These are phyloP conservation scores for Sporobolomyces phaffii DNA, from an alignment of 768 basidiomycete species.

Conservation along the genomic window DNA sequence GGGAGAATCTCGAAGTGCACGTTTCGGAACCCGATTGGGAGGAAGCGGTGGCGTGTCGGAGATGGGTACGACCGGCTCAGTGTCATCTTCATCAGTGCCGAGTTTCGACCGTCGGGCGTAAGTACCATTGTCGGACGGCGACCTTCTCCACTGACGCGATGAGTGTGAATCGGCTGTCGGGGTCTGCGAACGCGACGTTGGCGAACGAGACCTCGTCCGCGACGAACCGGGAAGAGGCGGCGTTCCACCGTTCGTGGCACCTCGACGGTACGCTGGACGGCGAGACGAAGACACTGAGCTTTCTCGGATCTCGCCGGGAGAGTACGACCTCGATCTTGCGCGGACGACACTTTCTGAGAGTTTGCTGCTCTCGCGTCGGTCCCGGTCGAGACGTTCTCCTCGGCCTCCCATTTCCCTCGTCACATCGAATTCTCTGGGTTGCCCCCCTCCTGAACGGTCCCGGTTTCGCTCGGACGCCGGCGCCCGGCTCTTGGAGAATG, in stretches of 20 bases:
- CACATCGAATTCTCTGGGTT: too few relatives aligned
- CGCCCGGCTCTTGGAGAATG: neutral
- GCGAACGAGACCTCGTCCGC: neutral
- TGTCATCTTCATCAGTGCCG: neutral
- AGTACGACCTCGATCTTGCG: too few relatives aligned
- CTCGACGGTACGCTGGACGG: too few relatives aligned
- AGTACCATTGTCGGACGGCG: neutral
- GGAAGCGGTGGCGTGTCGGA: conserved; percentile 1
- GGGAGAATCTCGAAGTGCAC: neutral
- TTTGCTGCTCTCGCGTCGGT: too few relatives aligned
- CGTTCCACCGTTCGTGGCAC: too few relatives aligned
- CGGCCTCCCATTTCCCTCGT: too few relatives aligned
- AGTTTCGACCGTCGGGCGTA: neutral
- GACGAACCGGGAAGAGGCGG: too few relatives aligned
- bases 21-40: neutral
- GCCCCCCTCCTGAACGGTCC: too few relatives aligned
- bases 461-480: neutral
- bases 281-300: too few relatives aligned
- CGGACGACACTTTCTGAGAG: too few relatives aligned
- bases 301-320: neutral
- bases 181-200: neutral
- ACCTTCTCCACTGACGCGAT: neutral
- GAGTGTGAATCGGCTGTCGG: too few relatives aligned
- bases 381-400: too few relatives aligned
- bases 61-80: neutral